Evolutionary conservation across 1,284 basidiomycete species (phyloP).

Genomic region (Sutorius eximius): DNA sequence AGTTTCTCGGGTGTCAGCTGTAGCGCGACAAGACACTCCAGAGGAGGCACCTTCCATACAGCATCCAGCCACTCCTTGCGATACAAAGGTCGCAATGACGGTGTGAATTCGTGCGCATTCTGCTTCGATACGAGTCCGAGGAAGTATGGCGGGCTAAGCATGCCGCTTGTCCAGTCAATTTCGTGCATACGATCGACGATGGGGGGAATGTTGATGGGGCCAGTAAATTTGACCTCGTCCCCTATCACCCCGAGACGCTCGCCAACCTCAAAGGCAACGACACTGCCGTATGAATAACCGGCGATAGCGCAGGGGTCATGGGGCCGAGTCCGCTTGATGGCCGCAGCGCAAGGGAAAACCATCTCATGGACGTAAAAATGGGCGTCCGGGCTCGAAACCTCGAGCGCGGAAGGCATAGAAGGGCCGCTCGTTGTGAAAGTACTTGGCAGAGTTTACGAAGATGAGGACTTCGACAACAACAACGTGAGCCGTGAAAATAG

Average conservation of each 20-base stretch:
- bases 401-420: slow-evolving; percentile 43
- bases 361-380: slow-evolving; percentile 41
- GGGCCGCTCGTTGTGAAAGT: slow-evolving; percentile 38
- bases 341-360: slow-evolving; percentile 38
- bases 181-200: slow-evolving; percentile 43
- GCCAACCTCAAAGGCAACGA: slow-evolving; percentile 45
- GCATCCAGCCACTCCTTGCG: slow-evolving; percentile 20
- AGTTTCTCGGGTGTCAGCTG: slow-evolving; percentile 24
- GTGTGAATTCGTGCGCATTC: slow-evolving; percentile 17
- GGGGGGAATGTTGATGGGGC: slow-evolving; percentile 42
- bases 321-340: slow-evolving; percentile 38
- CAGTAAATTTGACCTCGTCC: slow-evolving; percentile 38
- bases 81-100: slow-evolving; percentile 11
- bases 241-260: slow-evolving; percentile 38
- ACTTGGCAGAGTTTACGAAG: slow-evolving; percentile 41
- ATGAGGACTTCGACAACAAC: slow-evolving; percentile 44
- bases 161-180: slow-evolving; percentile 39
- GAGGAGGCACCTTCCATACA: slow-evolving; percentile 24
- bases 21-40: slow-evolving; percentile 24
- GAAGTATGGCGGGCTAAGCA: slow-evolving; percentile 37
- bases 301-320: slow-evolving; percentile 44
- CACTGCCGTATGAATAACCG: slow-evolving; percentile 49
- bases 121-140: slow-evolving; percentile 24
- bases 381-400: slow-evolving; percentile 40
- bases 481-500: slow-evolving; percentile 43